These are phyloP conservation scores for Oropetium thomaeum DNA, from an alignment of 176 grass and related monocot species.

Conservation along the genomic window DNA sequence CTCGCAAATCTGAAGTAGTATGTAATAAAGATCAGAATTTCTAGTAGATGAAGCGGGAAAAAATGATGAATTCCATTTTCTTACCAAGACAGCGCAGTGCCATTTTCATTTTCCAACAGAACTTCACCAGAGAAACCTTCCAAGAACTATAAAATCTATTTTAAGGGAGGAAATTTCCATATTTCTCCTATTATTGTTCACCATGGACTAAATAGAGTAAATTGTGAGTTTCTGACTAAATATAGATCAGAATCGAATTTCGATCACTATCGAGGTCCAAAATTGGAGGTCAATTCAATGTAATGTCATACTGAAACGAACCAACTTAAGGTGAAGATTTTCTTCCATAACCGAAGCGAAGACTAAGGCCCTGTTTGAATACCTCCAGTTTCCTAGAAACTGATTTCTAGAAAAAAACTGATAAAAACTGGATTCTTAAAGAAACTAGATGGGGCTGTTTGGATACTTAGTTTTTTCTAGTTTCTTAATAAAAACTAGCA, in stretches of 20 bases:
- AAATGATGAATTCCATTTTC: background rate
- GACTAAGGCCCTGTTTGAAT: too few relatives aligned
- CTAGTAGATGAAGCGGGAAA: background rate
- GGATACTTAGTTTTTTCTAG: too few relatives aligned
- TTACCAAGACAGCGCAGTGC: background rate
- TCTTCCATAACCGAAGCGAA: background rate
- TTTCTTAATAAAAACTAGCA: too few relatives aligned
- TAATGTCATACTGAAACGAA: background rate
- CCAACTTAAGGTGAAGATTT: background rate
- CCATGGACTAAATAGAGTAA: background rate
- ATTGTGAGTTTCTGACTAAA: background rate
- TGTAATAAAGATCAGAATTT: background rate
- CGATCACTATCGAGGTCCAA: background rate
- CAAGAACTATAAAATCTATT: background rate
- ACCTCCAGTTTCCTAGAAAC: too few relatives aligned
- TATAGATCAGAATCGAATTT: background rate
- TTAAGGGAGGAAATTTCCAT: background rate
- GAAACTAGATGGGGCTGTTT: too few relatives aligned
- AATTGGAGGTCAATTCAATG: background rate
- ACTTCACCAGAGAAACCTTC: background rate
- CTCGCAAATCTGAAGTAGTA: background rate
- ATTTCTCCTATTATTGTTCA: background rate
- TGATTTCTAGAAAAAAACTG: too few relatives aligned
- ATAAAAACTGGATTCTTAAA: too few relatives aligned
- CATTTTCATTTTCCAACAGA: background rate